Evolutionary conservation across 257 asterid species (phyloP), one percentile per base, ranked within the genome.

Genomic region (Voacanga thouarsii): DNA sequence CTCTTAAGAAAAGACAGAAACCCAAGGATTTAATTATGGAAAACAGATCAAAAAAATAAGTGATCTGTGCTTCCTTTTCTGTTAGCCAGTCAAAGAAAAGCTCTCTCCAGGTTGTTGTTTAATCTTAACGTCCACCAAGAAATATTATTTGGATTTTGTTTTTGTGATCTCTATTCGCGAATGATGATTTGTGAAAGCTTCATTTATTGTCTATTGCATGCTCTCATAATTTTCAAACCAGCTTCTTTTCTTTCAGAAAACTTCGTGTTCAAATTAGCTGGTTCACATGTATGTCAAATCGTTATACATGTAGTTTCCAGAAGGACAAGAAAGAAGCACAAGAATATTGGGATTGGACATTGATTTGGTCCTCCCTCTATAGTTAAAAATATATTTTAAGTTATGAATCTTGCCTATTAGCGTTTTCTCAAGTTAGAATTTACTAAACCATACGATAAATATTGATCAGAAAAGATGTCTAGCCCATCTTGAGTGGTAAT

Each of bases 1-100:
- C 84, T 86, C 84, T 70, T 82, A 63, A 77, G 74, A 84, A 75
- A 87, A 81, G 97, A 87, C 94, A 89, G 70, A 83, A 77, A 18
- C 68, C 67, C 18, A 75, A 66, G 19, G 73, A 75, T 86, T 74
- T 76, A 45, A 78, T 68, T 76, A 67, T 63, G 41, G 53, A 56
- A 50, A 15, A 57, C 53, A 69, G 28, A 45, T 44, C 53, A 43
- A 59, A 47, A 53, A 75, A 63, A 53, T 41, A 41, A 71, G 79
- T 67, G 30, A 71, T 67, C 59, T 67, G 30, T 26, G 71, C 14
- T 49, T 21, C 37, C 15, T 30, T 71, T 70, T 80, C 74, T 60
- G n/a, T 61, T 69, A 28, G 18, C 30, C n/a, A 43, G 83, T 80
- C 83, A 80, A 80, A 74, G 55, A 41, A 66, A 57, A 56, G 61